Evolutionary conservation across 768 basidiomycete genomes (phyloP), one percentile per base, ranked within the genome.

Genomic region (Termitomyces sp.): DNA sequence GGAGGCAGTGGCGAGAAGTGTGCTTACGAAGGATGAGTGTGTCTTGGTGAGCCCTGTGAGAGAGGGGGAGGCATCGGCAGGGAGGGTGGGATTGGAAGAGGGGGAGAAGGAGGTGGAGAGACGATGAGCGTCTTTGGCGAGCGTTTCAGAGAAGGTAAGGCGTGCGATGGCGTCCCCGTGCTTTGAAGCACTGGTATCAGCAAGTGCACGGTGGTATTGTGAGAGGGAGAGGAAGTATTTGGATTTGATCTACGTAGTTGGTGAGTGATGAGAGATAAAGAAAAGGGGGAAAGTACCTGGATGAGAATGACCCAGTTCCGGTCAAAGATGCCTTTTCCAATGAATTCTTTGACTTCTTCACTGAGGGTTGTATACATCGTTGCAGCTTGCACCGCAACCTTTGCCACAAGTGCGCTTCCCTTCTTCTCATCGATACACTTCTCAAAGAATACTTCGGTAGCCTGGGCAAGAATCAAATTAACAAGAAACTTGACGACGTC

Each of bases 341-440:
- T 87, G 64, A 97, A 98, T 64, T 98, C 96, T 68, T 97, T 98
- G 34, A 90, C 90, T 56, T 98, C 93, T 58, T 99, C 97, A 5
- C 76, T 77, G n/a, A 98, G 75, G 0, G 83, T 75, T 0, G 78
- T 81, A 65, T 98, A 99, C 82, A 94, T 83, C 14, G 68, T 79
- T 1, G 90, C 89, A 0, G 88, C 81, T 65, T 96, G 93, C 19
- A 87, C 79, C 0, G 84, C 93, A 49, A 98, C 82, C 76, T 95
- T 93, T 44, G 88, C 72, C 2, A 95, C 79, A 37, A 99, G 77
- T 0, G 84, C 79, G 56, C 74, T 82, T 4, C 79, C 78, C 69
- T 96, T 95, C 81, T 93, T 95, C 78, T 95, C 94, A 24, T 90
- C 87, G n/a, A 83, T 80, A 64, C 89, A 88, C 65, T 95, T 96